Evolutionary conservation across 1,139 yeast genomes (phyloP), one percentile per base, ranked within the genome.

Genomic region (Candida frijolesensis): DNA sequence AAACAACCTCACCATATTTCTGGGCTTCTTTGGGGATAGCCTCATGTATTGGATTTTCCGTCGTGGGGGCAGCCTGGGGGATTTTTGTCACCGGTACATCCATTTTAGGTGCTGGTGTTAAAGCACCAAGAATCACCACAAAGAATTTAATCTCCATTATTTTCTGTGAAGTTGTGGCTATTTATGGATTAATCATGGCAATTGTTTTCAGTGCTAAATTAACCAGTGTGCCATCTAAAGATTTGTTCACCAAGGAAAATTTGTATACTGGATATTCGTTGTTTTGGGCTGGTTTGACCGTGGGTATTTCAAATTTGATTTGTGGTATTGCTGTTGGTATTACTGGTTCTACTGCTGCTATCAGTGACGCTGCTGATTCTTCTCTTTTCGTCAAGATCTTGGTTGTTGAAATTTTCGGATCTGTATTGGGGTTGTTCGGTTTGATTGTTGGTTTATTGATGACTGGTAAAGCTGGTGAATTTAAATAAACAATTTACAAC

Each of bases 61-160:
- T 95, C 16, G 87, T 92, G 44, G 99, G 99, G 42, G 99, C 99
- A 16, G 99, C 99, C 11, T 94, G 99, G 98, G 99, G 99, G 57
- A 95, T 95, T 59, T 95, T 94, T 69, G 83, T 95, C 55, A 94
- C 98, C 1, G 99, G 99, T 40, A 80, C 97, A 1, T 85, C 97
- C 40, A 89, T 95, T 60, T 74, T 95, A 54, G 99, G 99, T 59
- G 99, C 99, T 4, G 99, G 99, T 74, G 97, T 95, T 54, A 89
- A 89, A 68, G 94, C 96, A 4, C 99, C 99, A 46, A 79, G 98
- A 67, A 95, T 95, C 67, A 92, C 98, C 45, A 95, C 99, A 54
- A 95, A 95, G 78, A 94, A 94, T 71, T 82, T 95, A 68, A 95
- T 95, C 55, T 87, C 96, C 50, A 94, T 95, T 69, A 95, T 95